Evolutionary conservation across 805 yeast genomes (phyloP).

Genomic region (Metschnikowia gruessii): DNA sequence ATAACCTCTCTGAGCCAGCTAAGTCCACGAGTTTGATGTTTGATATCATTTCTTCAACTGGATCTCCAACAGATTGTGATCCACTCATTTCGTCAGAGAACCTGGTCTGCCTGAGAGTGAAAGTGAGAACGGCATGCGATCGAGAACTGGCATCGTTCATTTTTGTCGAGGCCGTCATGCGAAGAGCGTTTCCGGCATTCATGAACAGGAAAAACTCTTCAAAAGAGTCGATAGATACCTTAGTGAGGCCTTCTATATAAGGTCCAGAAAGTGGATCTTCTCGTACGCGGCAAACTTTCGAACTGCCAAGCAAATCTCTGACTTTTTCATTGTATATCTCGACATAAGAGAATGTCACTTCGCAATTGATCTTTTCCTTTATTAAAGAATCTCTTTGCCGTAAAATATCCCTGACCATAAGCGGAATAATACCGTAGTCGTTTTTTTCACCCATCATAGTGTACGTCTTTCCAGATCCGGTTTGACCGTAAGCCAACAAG

Average conservation of each 20-base stretch:
- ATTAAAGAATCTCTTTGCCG: conserved; percentile 37
- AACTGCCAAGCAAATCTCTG: conserved; percentile 50
- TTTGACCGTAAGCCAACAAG: conserved; percentile 43
- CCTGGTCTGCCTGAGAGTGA: conserved; percentile 56
- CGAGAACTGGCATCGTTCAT: conserved; percentile 74
- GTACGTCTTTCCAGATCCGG: conserved; percentile 42
- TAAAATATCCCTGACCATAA: conserved; percentile 53
- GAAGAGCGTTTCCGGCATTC: conserved; percentile 47
- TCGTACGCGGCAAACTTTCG: conserved; percentile 48
- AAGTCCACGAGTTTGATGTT: conserved; percentile 69
- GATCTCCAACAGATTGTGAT: conserved; percentile 30
- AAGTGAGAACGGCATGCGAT: conserved; percentile 76
- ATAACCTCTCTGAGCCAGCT: conserved; percentile 78
- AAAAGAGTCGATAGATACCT: conserved; percentile 47
- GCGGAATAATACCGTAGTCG: conserved; percentile 38
- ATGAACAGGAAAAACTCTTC: conserved; percentile 49
- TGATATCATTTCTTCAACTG: conserved; percentile 51
- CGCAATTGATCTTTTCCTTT: conserved; percentile 37
- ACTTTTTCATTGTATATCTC: conserved; percentile 81
- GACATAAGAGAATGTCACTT: conserved; percentile 53
- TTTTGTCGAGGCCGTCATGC: conserved; percentile 71
- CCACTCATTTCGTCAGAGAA: conserved; percentile 26
- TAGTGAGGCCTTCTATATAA: conserved; percentile 64
- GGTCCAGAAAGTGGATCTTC: conserved; percentile 69
- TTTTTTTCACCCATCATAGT: conserved; percentile 42